phyloP scores from a whole-genome alignment of 352 stramenopile genomes.

The Phytophthora citricola region DNA sequence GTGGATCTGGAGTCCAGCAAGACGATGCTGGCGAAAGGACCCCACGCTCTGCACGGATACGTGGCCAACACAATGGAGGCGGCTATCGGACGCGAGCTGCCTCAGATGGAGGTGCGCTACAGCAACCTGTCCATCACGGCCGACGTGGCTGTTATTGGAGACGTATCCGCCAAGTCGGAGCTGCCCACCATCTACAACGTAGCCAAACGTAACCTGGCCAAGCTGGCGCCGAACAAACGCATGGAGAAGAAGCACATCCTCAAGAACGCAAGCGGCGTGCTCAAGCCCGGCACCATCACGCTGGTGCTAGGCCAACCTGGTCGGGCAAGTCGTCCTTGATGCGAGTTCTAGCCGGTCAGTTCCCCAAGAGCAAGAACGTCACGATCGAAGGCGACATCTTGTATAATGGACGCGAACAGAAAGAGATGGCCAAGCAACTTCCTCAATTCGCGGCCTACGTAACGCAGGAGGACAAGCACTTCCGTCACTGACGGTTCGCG shows the following conservation, averaged over 20 bases:
- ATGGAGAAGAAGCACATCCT: constrained; percentile 43
- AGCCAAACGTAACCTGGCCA: constrained; percentile 32
- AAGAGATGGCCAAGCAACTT: constrained; percentile 17
- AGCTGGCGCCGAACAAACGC: constrained; percentile 39
- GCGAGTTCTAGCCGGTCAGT: constrained; percentile 27
- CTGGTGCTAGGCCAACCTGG: constrained; percentile 38
- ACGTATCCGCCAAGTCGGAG: constrained; percentile 20
- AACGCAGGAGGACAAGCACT: constrained; percentile 36
- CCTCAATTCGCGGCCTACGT: constrained; percentile 44
- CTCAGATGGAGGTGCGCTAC: constrained; percentile 47
- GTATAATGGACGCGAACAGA: constrained; percentile 34
- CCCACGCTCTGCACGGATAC: constrained; percentile 37
- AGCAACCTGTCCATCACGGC: constrained; percentile 24
- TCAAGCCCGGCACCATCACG: constrained; percentile 42
- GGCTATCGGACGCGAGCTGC: constrained; percentile 37
- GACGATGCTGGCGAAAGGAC: constrained; percentile 32
- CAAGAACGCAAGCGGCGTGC: constrained; percentile 27
- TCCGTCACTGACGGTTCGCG: constrained; percentile 31
- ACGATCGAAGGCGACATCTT: constrained; percentile 29
- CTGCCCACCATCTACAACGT: constrained; percentile 50
- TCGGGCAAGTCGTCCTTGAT: constrained; percentile 37
- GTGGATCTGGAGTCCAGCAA: constrained; percentile 22
- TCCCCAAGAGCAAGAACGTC: constrained; percentile 29
- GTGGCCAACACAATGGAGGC: constrained; percentile 36
- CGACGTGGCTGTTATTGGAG: constrained; percentile 30